These are phyloP conservation scores for Rhododendron ferrugineum DNA, from an alignment of 148 eudicot species.

Conservation along the genomic window DNA sequence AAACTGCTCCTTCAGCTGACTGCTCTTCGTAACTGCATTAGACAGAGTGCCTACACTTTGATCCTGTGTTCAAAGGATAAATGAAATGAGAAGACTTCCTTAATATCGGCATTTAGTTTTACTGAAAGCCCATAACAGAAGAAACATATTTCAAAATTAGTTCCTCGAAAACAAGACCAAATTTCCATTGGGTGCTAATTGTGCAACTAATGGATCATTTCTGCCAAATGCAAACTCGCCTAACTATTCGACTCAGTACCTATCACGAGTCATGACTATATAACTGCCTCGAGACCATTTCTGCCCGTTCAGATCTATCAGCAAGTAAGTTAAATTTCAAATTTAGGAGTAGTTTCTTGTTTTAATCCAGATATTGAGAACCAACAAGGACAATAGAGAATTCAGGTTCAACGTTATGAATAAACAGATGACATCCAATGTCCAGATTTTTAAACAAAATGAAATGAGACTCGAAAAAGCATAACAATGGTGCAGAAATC, in stretches of 20 bases:
- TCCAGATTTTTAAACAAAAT: background rate
- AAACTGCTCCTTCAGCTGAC: conserved; percentile 21
- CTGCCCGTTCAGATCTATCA: background rate
- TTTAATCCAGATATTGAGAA: background rate
- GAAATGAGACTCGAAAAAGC: background rate
- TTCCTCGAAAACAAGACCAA: background rate
- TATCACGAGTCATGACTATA: background rate
- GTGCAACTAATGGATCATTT: background rate
- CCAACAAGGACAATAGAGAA: background rate
- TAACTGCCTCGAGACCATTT: background rate
- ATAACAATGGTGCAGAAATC: too few species aligned
- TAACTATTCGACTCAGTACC: background rate
- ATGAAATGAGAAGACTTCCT: background rate
- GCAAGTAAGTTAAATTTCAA: background rate
- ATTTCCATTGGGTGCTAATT: background rate
- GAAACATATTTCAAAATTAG: background rate
- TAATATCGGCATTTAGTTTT: background rate
- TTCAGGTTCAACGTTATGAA: background rate
- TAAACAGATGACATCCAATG: background rate
- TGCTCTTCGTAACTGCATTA: conserved; percentile 11
- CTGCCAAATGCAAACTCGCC: background rate
- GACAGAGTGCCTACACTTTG: conserved; percentile 27
- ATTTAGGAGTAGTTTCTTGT: background rate
- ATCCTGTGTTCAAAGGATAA: conserved; percentile 31
- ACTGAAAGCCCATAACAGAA: background rate